Conservation (phyloP, 352 stramenopile genomes). For the Phytophthora macrochlamydospora region DNA sequence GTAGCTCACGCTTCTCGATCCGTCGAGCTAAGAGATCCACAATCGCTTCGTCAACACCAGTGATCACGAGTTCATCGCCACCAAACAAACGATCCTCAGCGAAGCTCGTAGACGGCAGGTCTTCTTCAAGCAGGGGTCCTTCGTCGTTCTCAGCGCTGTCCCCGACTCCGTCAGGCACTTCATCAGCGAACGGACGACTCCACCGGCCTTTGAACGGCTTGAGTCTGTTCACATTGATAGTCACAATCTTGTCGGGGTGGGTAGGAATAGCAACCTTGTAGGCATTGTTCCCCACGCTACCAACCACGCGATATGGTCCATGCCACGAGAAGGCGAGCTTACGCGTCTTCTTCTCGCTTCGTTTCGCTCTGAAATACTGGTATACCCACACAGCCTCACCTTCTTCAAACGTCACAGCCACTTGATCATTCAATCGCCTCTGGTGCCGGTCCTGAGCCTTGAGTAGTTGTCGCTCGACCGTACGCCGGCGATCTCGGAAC, state of each 20-base stretch:
- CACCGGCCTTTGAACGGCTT: not conserved
- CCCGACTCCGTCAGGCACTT: not conserved
- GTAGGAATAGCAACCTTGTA: not conserved
- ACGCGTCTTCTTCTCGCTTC: not conserved
- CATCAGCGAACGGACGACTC: not conserved
- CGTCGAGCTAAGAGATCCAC: not conserved
- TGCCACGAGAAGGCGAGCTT: not conserved
- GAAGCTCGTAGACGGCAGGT: not conserved
- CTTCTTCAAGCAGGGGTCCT: not conserved
- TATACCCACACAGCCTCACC: not conserved
- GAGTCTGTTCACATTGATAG: not conserved
- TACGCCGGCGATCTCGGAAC: not conserved
- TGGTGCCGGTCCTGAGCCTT: constrained; percentile 1
- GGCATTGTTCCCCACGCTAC: not conserved
- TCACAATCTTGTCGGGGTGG: not conserved
- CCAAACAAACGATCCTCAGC: not conserved
- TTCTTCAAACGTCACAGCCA: not conserved
- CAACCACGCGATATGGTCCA: not conserved
- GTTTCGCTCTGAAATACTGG: not conserved
- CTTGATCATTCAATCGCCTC: not conserved
- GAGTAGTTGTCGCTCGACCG: constrained; percentile 3
- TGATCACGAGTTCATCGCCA: not conserved
- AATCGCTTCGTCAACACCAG: not conserved
- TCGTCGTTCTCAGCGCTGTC: not conserved
- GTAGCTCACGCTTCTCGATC: not conserved